Evolutionary conservation across 2,329 filamentous ascomycete species (phyloP), one percentile per base, ranked within the genome.

Genomic region (Neonectria ditissima): DNA sequence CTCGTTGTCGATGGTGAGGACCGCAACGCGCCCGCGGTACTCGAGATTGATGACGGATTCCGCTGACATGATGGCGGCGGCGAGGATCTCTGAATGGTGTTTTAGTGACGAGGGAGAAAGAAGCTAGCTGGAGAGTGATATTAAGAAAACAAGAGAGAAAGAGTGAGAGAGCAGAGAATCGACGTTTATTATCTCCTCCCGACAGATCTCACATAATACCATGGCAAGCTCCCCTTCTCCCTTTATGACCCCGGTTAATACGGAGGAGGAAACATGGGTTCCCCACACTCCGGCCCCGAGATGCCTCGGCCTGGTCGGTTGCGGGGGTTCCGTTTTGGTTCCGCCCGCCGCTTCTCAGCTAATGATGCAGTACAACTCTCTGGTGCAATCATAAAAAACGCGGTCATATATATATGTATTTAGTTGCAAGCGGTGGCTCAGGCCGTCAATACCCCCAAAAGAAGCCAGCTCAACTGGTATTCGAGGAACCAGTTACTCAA

Each of bases 1-100:
- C 58, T 90, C 87, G 55, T 92, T 91, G 80, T 94, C 91, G 76
- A 99, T 90, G 18, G 93, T 97, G 78, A 99, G 90, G 75, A 94
- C 88, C 74, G 95, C 81, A 16, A 81, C 74, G 67, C 80, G 79
- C 56, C 78, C 80, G 56, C 74, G 79, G 68, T 80, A 81, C 63
- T 82, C 80, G 63, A 82, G 65, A 9, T 63, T 71, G 67, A 82
- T 75, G 69, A 78, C 72, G 32, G 74, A 67, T 22, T 71, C 52
- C 37, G 64, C 57, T 5, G 67, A 57, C 69, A 73, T 73, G 43
- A 8, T 61, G 34, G 51, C 26, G 20, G 18, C n/a, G 47, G 47
- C 16, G 13, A 2, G 2, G 18, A 30, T 30, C 5, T 32, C 9
- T 32, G 28, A 14, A 14, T 50, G 32, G 34, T 32, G 14, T 18